Base-by-base conservation (phyloP, 352 stramenopile species). In the Globisporangium abappressorium region DNA sequence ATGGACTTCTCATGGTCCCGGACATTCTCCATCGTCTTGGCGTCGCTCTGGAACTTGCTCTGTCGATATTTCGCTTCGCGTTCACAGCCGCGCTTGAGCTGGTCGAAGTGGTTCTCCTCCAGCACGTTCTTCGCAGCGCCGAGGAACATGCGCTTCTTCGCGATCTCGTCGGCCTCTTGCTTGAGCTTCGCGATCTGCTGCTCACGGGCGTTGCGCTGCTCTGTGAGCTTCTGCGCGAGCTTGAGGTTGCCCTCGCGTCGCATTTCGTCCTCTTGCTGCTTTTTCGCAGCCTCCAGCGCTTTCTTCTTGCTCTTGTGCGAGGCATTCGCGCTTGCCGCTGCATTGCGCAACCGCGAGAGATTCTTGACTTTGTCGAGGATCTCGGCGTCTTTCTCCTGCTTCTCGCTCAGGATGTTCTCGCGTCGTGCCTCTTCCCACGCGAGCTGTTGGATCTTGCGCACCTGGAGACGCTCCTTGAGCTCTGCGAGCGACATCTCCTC, bases 401-500 rank as follows among this genome's bases (percentile, higher is more conserved):
- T 97, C 57, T 87, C 78, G 6, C 65, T 62, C 5, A 93, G 55
- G 49, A 97, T 97, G 6, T 67, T 57, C 54, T 91, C 79, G 1
- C 93, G 82, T 22, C 82, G 77, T 38, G 82, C 67, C 9, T 82
- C 80, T 66, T 97, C 82, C 76, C 84, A 86, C 22, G 84, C 78
- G 12, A 84, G 73, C 56, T 96, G 80, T 38, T 92, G 72, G 4
- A 77, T 70, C 70, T 95, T 80, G 54, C 90, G 92, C 22, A 94
- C 84, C 24, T 90, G 74, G n/a, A 98, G 72, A 1, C 92, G 82
- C 62, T 95, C 91, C 14, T 79, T 76, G 0, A 95, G 77, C 61
- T 98, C 93, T 0, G 90, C 73, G 5, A 98, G 76, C 15, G 87
- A 97, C 93, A 98, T 98, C 66, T 98, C 93, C 22, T 97, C 85